A percentile compares a stretch with the other conserved stretches of the same genome.
Evolutionary conservation across 2,329 filamentous ascomycete genomes (phyloP).

Genomic region (Fusarium tanahbumbuense): DNA sequence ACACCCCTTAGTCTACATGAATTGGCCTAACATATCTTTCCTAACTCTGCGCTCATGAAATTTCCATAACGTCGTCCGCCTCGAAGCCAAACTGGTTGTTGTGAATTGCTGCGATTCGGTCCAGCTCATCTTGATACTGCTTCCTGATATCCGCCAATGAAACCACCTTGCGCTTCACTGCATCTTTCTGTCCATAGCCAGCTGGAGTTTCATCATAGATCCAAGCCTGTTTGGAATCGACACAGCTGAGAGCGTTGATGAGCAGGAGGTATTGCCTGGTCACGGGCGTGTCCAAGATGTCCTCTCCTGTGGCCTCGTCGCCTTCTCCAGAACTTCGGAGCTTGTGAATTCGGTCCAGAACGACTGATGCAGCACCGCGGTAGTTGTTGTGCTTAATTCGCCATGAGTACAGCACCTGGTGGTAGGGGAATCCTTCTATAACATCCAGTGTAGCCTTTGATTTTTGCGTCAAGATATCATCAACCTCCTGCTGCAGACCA

Average conservation of each 20-base stretch:
- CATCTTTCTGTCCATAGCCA: slow-evolving; percentile 38
- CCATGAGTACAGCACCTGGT: slow-evolving; percentile 92
- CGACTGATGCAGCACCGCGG: slow-evolving; percentile 76
- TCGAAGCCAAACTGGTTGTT: slow-evolving; percentile 88
- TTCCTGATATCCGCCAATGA: slow-evolving; percentile 87
- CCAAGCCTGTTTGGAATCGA: slow-evolving; percentile 84
- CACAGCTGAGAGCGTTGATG: slow-evolving; percentile 92
- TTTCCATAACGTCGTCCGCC: slow-evolving; percentile 65
- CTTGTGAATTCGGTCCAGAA: slow-evolving; percentile 73
- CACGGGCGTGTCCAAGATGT: slow-evolving; percentile 71
- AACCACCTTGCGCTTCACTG: slow-evolving; percentile 77
- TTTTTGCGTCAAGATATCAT: slow-evolving; percentile 78
- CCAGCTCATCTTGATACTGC: slow-evolving; percentile 90
- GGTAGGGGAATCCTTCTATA: slow-evolving; percentile 78
- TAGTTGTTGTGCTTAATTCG: slow-evolving; percentile 86
- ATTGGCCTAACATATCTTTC: slow-evolving; percentile 15
- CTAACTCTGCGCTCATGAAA: slow-evolving; percentile 51
- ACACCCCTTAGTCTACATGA: slow-evolving; percentile 45
- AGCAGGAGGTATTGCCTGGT: slow-evolving; percentile 86
- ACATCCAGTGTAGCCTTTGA: slow-evolving; percentile 77
- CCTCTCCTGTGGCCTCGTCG: slow-evolving; percentile 65
- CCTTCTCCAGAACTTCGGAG: slow-evolving; percentile 69
- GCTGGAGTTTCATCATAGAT: slow-evolving; percentile 63
- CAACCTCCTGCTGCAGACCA: slow-evolving; percentile 80
- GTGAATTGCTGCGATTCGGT: slow-evolving; percentile 87